Conservation (phyloP, 2,329 filamentous ascomycete genomes). For the Pleomassaria siparia region DNA sequence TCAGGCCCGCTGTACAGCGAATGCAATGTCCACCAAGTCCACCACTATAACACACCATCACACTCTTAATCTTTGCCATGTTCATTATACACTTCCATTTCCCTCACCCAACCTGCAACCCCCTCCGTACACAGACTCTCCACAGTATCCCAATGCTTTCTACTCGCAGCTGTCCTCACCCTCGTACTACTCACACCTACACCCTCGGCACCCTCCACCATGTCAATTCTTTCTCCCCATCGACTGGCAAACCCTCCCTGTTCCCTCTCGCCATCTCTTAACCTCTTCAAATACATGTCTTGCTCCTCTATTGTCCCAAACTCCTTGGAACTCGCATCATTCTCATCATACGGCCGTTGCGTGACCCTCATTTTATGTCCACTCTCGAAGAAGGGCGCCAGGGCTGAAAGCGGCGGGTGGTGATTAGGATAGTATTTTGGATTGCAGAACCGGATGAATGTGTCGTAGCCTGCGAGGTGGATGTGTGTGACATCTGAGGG, state of each 20-base stretch:
- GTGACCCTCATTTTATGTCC: slow-evolving; percentile 65
- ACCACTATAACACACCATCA: background rate
- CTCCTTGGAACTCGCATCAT: slow-evolving; percentile 48
- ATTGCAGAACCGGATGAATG: slow-evolving; percentile 69
- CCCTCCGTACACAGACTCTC: slow-evolving; percentile 57
- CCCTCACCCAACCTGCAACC: slow-evolving; percentile 61
- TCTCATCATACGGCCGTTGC: slow-evolving; percentile 54
- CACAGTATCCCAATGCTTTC: slow-evolving; percentile 52
- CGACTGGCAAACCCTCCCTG: slow-evolving; percentile 55
- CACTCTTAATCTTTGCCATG: slow-evolving; percentile 35
- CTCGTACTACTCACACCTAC: slow-evolving; percentile 60
- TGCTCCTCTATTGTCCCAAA: slow-evolving; percentile 63
- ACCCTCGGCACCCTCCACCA: slow-evolving; percentile 57
- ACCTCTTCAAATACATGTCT: slow-evolving; percentile 53
- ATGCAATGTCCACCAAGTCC: too few species aligned
- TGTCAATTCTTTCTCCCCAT: slow-evolving; percentile 63
- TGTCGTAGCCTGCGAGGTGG: slow-evolving; percentile 76
- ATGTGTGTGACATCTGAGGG: slow-evolving; percentile 54
- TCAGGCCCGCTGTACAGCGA: too few species aligned
- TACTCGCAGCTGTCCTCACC: slow-evolving; percentile 60
- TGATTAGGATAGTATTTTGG: slow-evolving; percentile 67
- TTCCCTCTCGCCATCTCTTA: slow-evolving; percentile 54
- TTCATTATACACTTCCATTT: slow-evolving; percentile 57
- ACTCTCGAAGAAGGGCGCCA: slow-evolving; percentile 64
- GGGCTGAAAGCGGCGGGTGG: slow-evolving; percentile 52